phyloP scores from a whole-genome alignment of 2,329 filamentous ascomycete genomes.

The Sordariomycetes sp. region DNA sequence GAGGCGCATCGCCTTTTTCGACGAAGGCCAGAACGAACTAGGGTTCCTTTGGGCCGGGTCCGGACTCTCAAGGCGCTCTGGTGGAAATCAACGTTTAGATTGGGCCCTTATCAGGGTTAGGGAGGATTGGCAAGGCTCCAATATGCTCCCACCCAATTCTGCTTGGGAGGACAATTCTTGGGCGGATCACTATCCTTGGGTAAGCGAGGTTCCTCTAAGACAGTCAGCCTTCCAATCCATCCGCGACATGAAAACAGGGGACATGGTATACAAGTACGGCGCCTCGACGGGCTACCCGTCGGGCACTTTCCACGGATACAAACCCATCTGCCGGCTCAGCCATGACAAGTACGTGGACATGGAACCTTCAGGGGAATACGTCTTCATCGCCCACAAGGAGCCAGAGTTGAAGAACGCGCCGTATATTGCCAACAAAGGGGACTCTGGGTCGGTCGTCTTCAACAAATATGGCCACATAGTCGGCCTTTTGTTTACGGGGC shows the following conservation, averaged over 20 bases:
- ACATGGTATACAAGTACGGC: background rate
- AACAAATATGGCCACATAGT: background rate
- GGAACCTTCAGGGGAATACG: background rate
- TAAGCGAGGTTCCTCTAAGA: background rate
- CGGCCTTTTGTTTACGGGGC: slow-evolving; percentile 1
- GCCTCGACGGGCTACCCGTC: background rate
- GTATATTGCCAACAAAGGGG: background rate
- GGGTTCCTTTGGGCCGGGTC: too few species aligned
- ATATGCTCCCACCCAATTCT: too few species aligned
- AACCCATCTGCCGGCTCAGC: background rate
- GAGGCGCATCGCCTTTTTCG: too few species aligned
- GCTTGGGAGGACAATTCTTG: too few species aligned
- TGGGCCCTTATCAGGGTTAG: too few species aligned
- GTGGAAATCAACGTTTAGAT: too few species aligned
- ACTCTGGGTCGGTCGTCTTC: background rate
- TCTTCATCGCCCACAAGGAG: background rate
- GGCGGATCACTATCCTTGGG: background rate
- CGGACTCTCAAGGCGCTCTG: too few species aligned
- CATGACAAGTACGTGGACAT: background rate
- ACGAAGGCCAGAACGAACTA: too few species aligned
- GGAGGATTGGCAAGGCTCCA: too few species aligned
- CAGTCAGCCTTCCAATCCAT: background rate
- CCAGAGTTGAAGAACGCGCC: background rate
- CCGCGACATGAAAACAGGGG: background rate
- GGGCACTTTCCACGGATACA: background rate